A percentile compares a stretch with the other conserved stretches of the same genome.
Conservation (phyloP, 2,329 filamentous ascomycete species). For the Talaromyces funiculosus region DNA sequence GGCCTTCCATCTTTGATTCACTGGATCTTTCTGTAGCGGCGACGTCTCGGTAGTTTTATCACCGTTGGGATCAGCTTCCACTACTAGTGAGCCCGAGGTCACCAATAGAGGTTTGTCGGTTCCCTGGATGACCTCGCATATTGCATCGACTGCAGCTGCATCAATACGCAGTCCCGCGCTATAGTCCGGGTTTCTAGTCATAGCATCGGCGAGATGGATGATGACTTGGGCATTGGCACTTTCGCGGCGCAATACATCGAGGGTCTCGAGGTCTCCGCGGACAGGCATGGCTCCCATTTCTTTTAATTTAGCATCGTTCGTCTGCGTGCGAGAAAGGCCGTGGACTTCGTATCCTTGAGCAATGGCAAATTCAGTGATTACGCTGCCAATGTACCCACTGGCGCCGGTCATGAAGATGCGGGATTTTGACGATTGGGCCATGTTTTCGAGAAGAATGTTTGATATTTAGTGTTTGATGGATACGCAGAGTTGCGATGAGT, state of each 20-base stretch:
- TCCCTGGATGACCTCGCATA: slow-evolving; percentile 20
- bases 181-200: slow-evolving; percentile 14
- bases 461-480: not conserved
- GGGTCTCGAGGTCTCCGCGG: slow-evolving; percentile 16
- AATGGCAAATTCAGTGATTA: slow-evolving; percentile 33
- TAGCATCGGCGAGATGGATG: slow-evolving; percentile 38
- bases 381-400: slow-evolving; percentile 36
- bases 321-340: slow-evolving; percentile 38
- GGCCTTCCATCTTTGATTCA: not conserved
- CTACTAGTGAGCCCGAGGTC: not conserved
- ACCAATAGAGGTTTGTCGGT: slow-evolving; percentile 10
- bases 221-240: slow-evolving; percentile 40
- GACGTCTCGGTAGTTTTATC: not conserved
- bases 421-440: not conserved
- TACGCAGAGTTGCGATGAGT: not conserved
- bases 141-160: slow-evolving; percentile 33
- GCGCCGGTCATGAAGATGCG: slow-evolving; percentile 40
- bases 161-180: slow-evolving; percentile 25
- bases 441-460: not conserved
- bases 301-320: slow-evolving; percentile 33
- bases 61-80: not conserved
- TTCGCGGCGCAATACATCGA: slow-evolving; percentile 36
- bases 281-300: slow-evolving; percentile 6
- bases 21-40: not conserved
- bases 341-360: slow-evolving; percentile 37